A percentile compares a stretch with the other conserved stretches of the same genome.
These are phyloP conservation scores for Ustilaginoidea virens DNA, from an alignment of 2,329 filamentous ascomycete species.

Conservation along the genomic window DNA sequence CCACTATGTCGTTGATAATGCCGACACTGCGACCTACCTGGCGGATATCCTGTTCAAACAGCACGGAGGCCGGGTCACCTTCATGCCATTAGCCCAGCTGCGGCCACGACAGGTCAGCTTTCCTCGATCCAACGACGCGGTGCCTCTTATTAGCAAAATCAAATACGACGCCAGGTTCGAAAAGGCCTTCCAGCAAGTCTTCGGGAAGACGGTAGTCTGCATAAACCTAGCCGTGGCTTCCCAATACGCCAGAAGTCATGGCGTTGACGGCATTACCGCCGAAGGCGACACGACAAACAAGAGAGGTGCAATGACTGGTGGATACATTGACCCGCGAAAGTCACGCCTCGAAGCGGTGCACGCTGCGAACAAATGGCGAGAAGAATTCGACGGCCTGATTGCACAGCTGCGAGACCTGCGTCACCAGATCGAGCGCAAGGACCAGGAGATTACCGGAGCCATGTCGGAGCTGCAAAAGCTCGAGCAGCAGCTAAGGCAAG, in stretches of 20 bases:
- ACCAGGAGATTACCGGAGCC: slow-evolving; percentile 81
- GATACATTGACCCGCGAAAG: slow-evolving; percentile 73
- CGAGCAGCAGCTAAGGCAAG: slow-evolving; percentile 60
- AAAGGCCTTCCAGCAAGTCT: slow-evolving; percentile 83
- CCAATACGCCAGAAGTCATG: slow-evolving; percentile 84
- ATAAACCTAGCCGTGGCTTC: slow-evolving; percentile 75
- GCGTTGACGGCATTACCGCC: slow-evolving; percentile 82
- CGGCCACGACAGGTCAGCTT: slow-evolving; percentile 57
- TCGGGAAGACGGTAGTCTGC: slow-evolving; percentile 89
- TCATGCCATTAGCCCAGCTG: slow-evolving; percentile 81
- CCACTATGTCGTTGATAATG: slow-evolving; percentile 89
- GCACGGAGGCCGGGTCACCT: slow-evolving; percentile 76
- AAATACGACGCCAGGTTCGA: slow-evolving; percentile 64
- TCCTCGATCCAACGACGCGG: slow-evolving; percentile 72
- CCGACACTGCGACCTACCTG: slow-evolving; percentile 69
- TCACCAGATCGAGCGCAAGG: slow-evolving; percentile 57
- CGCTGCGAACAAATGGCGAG: slow-evolving; percentile 57
- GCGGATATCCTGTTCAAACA: slow-evolving; percentile 66
- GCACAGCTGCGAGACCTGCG: slow-evolving; percentile 50
- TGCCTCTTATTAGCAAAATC: slow-evolving; percentile 75
- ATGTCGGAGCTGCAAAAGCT: slow-evolving; percentile 71
- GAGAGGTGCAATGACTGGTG: slow-evolving; percentile 87
- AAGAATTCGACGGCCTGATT: slow-evolving; percentile 54
- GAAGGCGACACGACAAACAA: slow-evolving; percentile 93
- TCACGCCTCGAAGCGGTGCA: slow-evolving; percentile 80